Conservation (phyloP, 1,284 basidiomycete genomes). For the Boletus semigastroideus region DNA sequence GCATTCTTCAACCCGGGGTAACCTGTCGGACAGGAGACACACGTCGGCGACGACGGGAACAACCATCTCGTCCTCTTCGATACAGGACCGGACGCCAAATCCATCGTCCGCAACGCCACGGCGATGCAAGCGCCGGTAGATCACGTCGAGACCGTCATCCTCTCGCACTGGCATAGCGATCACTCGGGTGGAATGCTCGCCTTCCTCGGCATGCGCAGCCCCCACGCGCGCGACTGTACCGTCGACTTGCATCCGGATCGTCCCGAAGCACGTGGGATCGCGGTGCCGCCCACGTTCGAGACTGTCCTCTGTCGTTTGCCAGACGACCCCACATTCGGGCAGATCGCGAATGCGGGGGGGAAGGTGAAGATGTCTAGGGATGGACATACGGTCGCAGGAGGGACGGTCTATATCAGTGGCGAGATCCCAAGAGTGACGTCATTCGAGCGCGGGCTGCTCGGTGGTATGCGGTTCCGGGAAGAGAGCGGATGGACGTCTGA, state of each 20-base stretch:
- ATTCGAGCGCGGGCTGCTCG: conserved; percentile 67
- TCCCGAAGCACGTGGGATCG: conserved; percentile 72
- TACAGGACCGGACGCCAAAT: conserved; percentile 73
- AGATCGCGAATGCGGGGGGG: conserved; percentile 58
- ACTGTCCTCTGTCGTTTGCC: conserved; percentile 61
- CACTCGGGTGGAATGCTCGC: conserved; percentile 75
- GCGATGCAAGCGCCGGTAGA: conserved; percentile 58
- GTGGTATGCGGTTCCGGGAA: conserved; percentile 65
- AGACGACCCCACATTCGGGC: conserved; percentile 68
- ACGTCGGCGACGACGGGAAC: conserved; percentile 42
- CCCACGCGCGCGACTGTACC: conserved; percentile 38
- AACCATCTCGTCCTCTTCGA: conserved; percentile 68
- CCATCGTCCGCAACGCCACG: conserved; percentile 67
- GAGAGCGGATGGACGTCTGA: conserved; percentile 59
- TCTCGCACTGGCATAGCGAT: conserved; percentile 84
- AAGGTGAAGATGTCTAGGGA: conserved; percentile 53
- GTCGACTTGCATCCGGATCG: conserved; percentile 77
- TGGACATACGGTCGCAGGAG: conserved; percentile 62
- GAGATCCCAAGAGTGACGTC: conserved; percentile 70
- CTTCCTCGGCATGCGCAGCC: conserved; percentile 49
- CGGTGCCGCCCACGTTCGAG: conserved; percentile 55
- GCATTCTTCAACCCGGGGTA: neutral
- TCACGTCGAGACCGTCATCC: conserved; percentile 61
- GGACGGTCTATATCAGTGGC: conserved; percentile 72
- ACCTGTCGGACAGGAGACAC: conserved; percentile 48